Conservation (phyloP, 352 stramenopile genomes). For the Phytophthora gonapodyides region DNA sequence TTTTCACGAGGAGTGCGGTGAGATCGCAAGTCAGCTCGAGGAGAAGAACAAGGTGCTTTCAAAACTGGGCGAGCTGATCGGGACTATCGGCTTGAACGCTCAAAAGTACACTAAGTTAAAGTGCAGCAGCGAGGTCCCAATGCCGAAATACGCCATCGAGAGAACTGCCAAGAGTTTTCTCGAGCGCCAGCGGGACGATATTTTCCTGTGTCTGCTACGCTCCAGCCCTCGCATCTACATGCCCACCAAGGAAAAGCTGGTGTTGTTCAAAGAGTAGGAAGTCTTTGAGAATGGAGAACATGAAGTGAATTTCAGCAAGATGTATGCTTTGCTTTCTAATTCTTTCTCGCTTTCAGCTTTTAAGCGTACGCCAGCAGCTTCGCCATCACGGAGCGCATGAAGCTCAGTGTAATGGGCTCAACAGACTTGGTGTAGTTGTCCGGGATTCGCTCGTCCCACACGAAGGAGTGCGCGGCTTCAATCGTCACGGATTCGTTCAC, state of each 20-base stretch:
- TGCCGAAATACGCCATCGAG: constrained; percentile 4
- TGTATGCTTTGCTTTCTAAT: not conserved
- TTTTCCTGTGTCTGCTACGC: constrained; percentile 16
- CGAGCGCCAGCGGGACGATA: constrained; percentile 19
- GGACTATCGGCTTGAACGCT: not conserved
- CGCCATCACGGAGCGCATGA: constrained; percentile 29
- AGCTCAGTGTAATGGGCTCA: constrained; percentile 26
- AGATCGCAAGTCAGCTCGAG: constrained; percentile 19
- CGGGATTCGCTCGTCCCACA: constrained; percentile 44
- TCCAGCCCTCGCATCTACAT: constrained; percentile 20
- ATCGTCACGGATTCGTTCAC: constrained; percentile 38
- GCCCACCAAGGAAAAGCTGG: constrained; percentile 16
- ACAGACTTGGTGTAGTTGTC: constrained; percentile 28
- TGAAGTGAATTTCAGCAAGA: not conserved
- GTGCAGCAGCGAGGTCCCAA: not conserved
- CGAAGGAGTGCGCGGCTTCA: constrained; percentile 34
- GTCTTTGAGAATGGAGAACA: not conserved
- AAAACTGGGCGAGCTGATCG: constrained; percentile 13
- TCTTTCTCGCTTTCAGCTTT: not conserved
- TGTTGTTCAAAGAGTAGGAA: constrained; percentile 1
- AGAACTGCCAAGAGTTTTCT: constrained; percentile 14
- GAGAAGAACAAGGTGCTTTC: constrained; percentile 12
- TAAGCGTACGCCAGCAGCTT: constrained; percentile 29
- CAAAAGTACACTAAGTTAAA: not conserved
- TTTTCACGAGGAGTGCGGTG: constrained; percentile 23